Percentiles rank a stretch among this genome's conserved stretches.
Conservation (phyloP, 2,329 filamentous ascomycete genomes). For the Xylogone sp. region DNA sequence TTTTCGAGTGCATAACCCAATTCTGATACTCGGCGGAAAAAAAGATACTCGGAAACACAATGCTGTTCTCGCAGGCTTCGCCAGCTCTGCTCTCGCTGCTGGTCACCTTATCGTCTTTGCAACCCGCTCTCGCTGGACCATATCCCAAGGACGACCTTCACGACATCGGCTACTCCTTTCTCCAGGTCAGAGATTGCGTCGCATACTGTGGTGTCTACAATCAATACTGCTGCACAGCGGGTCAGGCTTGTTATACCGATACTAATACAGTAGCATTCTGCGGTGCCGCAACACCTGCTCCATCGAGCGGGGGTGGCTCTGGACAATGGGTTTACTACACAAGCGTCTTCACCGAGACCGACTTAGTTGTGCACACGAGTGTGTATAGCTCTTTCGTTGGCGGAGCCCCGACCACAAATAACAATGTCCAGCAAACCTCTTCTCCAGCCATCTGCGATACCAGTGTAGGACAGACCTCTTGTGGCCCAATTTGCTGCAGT, state of each 20-base stretch:
- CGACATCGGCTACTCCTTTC: constrained; percentile 44
- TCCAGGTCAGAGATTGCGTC: constrained; percentile 45
- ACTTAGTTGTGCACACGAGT: constrained; percentile 49
- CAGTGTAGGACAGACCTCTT: constrained; percentile 52
- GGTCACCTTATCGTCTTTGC: constrained; percentile 33
- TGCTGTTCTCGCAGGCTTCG: constrained; percentile 30
- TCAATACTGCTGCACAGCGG: constrained; percentile 50
- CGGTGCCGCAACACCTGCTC: constrained; percentile 21
- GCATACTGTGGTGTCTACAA: constrained; percentile 51
- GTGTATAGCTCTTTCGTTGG: constrained; percentile 47
- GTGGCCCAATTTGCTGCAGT: constrained; percentile 68
- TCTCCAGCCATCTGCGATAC: constrained; percentile 48
- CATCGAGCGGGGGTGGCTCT: constrained; percentile 33
- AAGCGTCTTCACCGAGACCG: constrained; percentile 56
- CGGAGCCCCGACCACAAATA: constrained; percentile 25
- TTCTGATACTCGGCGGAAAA: too few relatives aligned
- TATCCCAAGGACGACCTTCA: constrained; percentile 47
- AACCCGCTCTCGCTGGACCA: constrained; percentile 38
- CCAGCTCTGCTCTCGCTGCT: constrained; percentile 30
- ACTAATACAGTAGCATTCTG: constrained; percentile 47
- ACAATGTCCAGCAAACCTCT: neutral
- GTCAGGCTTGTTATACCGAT: constrained; percentile 48
- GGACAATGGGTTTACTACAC: constrained; percentile 26
- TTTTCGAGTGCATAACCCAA: too few relatives aligned
- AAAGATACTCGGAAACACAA: too few relatives aligned